Conservation (phyloP, 2,329 filamentous ascomycete species). For the Aspergillus ochraceoroseus region DNA sequence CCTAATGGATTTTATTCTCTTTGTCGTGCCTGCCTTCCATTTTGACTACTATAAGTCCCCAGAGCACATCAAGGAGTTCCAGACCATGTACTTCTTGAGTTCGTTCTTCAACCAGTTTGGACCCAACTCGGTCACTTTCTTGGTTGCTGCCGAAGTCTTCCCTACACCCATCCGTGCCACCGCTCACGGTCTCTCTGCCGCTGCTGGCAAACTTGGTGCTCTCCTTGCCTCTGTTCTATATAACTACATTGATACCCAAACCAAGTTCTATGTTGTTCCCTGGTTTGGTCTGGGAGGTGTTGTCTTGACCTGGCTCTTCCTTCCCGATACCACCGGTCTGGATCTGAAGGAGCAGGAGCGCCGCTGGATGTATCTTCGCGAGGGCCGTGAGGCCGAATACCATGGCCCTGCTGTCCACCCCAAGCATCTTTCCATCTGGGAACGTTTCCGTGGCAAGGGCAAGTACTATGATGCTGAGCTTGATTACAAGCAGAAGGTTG, state of each 20-base stretch:
- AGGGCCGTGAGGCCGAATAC: constrained; percentile 73
- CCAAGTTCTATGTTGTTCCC: constrained; percentile 85
- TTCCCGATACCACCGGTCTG: constrained; percentile 94
- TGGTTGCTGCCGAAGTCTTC: constrained; percentile 94
- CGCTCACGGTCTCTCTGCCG: constrained; percentile 92
- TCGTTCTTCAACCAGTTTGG: constrained; percentile 99
- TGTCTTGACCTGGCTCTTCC: constrained; percentile 74
- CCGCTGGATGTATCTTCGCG: constrained; percentile 80
- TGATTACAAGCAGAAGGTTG: constrained; percentile 78
- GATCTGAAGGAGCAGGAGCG: constrained; percentile 97
- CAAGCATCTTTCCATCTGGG: constrained; percentile 81
- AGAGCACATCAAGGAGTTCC: constrained; percentile 76
- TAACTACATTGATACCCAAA: constrained; percentile 84
- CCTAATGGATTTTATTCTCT: constrained; percentile 87
- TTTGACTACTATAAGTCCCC: constrained; percentile 74
- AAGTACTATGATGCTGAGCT: constrained; percentile 78
- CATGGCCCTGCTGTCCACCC: constrained; percentile 91
- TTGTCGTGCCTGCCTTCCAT: constrained; percentile 84
- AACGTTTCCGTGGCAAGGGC: constrained; percentile 70
- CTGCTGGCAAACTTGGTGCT: constrained; percentile 81
- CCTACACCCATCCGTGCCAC: constrained; percentile 88
- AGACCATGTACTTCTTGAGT: constrained; percentile 96
- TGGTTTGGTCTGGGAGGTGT: constrained; percentile 92
- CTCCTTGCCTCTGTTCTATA: constrained; percentile 82
- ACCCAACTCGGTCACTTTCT: constrained; percentile 92